Evolutionary conservation across 2,329 filamentous ascomycete genomes (phyloP).

Genomic region (Colletotrichum lentis): DNA sequence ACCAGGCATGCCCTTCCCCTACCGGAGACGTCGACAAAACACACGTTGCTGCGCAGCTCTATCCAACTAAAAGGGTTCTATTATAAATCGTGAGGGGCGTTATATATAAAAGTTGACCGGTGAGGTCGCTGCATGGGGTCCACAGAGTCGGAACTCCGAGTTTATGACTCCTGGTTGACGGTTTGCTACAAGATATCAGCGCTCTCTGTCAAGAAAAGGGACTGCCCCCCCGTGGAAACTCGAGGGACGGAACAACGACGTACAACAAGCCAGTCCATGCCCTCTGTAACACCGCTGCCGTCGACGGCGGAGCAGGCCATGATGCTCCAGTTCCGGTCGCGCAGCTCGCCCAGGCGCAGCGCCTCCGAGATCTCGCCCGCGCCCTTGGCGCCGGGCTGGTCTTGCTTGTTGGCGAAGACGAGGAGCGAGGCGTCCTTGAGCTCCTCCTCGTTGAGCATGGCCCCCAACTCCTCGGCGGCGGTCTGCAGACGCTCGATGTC

Average conservation of each 20-base stretch:
- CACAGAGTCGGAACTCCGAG: slow-evolving; percentile 1
- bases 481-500: slow-evolving; percentile 95
- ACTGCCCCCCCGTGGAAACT: neutral
- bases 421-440: slow-evolving; percentile 89
- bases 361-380: slow-evolving; percentile 97
- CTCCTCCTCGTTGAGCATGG: slow-evolving; percentile 98
- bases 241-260: slow-evolving; percentile 44
- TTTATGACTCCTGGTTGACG: slow-evolving; percentile 41
- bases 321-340: slow-evolving; percentile 99
- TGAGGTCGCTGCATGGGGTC: slow-evolving; percentile 23
- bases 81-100: slow-evolving; percentile 35
- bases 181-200: slow-evolving; percentile 40
- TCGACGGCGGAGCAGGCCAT: slow-evolving; percentile 97
- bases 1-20: neutral
- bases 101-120: slow-evolving; percentile 22
- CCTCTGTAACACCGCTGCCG: slow-evolving; percentile 91
- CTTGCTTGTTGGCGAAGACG: slow-evolving; percentile 99
- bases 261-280: slow-evolving; percentile 99
- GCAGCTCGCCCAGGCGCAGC: slow-evolving; percentile 85
- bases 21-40: slow-evolving; percentile 25
- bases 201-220: neutral
- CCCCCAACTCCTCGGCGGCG: slow-evolving; percentile 88
- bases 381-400: slow-evolving; percentile 95
- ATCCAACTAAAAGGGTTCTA: slow-evolving; percentile 25
- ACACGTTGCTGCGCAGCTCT: slow-evolving; percentile 34